Evolutionary conservation across 495 filamentous ascomycete species (phyloP), one percentile per base, ranked within the genome.

Genomic region (Tuber brumale): DNA sequence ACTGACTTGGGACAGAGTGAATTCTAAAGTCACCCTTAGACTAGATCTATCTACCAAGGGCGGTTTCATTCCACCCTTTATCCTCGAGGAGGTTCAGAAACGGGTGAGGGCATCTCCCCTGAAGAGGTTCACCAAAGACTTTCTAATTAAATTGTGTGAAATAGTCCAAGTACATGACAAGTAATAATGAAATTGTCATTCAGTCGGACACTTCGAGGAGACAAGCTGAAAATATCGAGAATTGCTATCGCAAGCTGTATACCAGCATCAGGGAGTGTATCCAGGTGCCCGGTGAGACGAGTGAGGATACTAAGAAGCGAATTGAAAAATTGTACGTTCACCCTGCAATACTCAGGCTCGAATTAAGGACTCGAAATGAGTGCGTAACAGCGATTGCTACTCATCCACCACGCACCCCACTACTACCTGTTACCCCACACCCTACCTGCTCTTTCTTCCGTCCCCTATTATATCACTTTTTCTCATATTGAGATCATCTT

Each of bases 11-110:
- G 27, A 82, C 83, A 99, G 95, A 84, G 93, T 96, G 41, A 95
- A 94, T 83, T 92, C 92, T 23, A 99, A 99, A 85, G 95, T 94
- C 18, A 97, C 92, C 23, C 83, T 93, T 83, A 92, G 85, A 82
- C 86, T 88, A 85, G 85, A 88, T 85, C 90, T 44, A 82, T 92
- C 27, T 78, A 86, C 39, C 83, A 89, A 43, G 85, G 97, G 43
- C 79, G 85, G 85, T 16, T 83, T 89, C 42, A 83, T 98, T 1
- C 95, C 96, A 9, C 88, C 85, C 51, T 81, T 92, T 7, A 84
- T 99, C 10, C 90, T 93, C 81, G 75, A 84, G 19, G 83, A 86
- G 18, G 85, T 98, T 61, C 88, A 88, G 31, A 76, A 86, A 3
- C 76, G 91, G 88, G 72, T 97, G 94, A 82, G 91, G 57, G 14